A percentile compares a stretch with the other conserved stretches of the same genome.
Conservation (phyloP, 23 red algal genomes). For the Chondrus crispus region DNA sequence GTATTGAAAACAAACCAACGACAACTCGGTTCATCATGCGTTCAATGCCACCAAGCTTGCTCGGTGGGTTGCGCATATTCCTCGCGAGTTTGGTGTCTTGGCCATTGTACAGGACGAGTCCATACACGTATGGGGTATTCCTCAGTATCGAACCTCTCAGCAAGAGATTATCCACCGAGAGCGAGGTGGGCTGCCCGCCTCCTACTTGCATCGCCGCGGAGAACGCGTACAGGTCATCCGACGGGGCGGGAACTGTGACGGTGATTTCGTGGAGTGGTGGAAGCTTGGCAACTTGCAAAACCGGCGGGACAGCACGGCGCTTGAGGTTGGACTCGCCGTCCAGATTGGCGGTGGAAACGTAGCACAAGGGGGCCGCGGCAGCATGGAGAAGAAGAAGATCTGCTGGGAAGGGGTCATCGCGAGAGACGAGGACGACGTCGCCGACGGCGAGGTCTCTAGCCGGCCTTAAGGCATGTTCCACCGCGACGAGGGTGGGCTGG, state of each 20-base stretch:
- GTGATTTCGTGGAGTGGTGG: neutral
- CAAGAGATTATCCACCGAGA: constrained; percentile 65
- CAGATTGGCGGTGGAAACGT: constrained; percentile 81
- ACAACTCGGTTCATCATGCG: constrained; percentile 81
- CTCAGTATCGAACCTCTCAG: constrained; percentile 71
- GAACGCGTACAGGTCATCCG: constrained; percentile 49
- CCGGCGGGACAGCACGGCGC: constrained; percentile 27
- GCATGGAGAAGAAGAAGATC: constrained; percentile 59
- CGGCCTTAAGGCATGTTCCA: neutral
- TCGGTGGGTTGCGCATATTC: constrained; percentile 77
- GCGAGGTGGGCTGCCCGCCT: neutral
- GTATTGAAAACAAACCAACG: constrained; percentile 63
- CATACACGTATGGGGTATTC: constrained; percentile 79
- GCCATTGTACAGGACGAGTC: constrained; percentile 67
- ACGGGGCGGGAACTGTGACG: constrained; percentile 26
- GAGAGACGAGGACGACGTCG: constrained; percentile 67
- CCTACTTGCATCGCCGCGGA: neutral
- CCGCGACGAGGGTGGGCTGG: neutral
- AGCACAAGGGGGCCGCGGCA: constrained; percentile 40
- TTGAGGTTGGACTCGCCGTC: constrained; percentile 96
- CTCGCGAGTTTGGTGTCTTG: constrained; percentile 71
- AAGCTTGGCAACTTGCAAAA: neutral
- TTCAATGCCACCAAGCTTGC: constrained; percentile 80
- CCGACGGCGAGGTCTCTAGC: constrained; percentile 56
- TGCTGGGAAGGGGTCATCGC: constrained; percentile 52